Conservation (phyloP, 208 protist species). For the Wallacemonas sp. region DNA sequence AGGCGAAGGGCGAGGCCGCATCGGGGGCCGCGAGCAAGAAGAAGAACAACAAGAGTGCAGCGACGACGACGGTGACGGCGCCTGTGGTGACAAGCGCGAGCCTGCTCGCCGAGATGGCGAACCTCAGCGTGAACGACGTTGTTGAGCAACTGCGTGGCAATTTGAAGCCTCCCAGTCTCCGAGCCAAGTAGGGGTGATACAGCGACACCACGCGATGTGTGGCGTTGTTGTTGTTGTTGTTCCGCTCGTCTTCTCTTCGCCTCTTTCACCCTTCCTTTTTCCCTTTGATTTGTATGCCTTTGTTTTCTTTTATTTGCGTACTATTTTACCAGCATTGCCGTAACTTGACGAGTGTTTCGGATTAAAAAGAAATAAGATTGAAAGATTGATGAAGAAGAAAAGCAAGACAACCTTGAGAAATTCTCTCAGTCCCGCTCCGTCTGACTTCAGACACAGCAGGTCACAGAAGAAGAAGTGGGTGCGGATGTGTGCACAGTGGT, state of each 20-base stretch:
- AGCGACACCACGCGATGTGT: background rate
- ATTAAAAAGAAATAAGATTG: background rate
- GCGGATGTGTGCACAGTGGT: too few relatives aligned
- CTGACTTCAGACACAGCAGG: too few relatives aligned
- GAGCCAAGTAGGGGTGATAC: background rate
- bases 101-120: conserved; percentile 34
- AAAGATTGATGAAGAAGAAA: background rate
- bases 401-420: too few relatives aligned
- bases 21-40: too few relatives aligned
- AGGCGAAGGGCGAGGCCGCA: background rate
- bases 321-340: background rate
- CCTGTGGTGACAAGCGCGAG: background rate
- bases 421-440: too few relatives aligned
- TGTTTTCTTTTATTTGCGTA: conserved; percentile 1
- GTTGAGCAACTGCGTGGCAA: conserved; percentile 77
- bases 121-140: conserved; percentile 29
- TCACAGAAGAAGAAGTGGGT: too few relatives aligned
- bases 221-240: background rate
- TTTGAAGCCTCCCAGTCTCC: conserved; percentile 30
- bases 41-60: background rate
- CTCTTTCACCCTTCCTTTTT: conserved; percentile 15
- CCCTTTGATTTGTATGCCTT: background rate
- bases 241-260: conserved; percentile 12
- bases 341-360: too few relatives aligned
- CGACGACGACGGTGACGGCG: background rate